phyloP scores from a whole-genome alignment of 2,329 filamentous ascomycete genomes.

The Fusarium pseudoanthophilum region DNA sequence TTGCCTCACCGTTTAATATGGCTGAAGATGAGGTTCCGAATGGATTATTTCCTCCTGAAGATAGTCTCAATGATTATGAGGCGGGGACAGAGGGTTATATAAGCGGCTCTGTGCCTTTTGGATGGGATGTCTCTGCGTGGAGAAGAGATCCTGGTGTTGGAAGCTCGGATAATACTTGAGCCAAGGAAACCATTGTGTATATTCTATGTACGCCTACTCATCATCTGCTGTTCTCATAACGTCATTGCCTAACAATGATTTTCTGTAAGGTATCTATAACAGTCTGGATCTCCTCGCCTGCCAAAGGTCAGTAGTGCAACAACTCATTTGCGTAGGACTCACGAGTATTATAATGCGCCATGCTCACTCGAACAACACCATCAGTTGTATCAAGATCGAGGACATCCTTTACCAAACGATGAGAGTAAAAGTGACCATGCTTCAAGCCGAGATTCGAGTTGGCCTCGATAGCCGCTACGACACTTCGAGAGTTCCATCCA shows the following conservation, averaged over 20 bases:
- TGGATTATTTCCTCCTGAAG: neutral
- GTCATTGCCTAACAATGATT: neutral
- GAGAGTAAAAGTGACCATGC: conserved; percentile 76
- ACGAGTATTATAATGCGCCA: conserved; percentile 79
- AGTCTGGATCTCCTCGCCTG: conserved; percentile 6
- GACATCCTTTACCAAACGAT: conserved; percentile 69
- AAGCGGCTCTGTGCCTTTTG: neutral
- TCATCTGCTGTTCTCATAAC: accelerated
- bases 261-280: conserved; percentile 5
- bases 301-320: accelerated
- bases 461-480: conserved; percentile 72
- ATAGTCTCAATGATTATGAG: accelerated
- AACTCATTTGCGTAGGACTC: conserved; percentile 44
- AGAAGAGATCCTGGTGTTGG: neutral
- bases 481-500: conserved; percentile 63
- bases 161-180: accelerated
- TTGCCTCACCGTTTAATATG: neutral
- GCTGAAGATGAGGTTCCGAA: neutral
- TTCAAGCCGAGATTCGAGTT: conserved; percentile 69
- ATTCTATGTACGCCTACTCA: accelerated
- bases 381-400: conserved; percentile 65
- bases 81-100: neutral
- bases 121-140: neutral
- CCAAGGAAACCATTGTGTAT: neutral
- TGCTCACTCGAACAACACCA: conserved; percentile 75